Evolutionary conservation across 352 stramenopile genomes (phyloP), one percentile per base, ranked within the genome.

Genomic region (Blastocystis sp.): DNA sequence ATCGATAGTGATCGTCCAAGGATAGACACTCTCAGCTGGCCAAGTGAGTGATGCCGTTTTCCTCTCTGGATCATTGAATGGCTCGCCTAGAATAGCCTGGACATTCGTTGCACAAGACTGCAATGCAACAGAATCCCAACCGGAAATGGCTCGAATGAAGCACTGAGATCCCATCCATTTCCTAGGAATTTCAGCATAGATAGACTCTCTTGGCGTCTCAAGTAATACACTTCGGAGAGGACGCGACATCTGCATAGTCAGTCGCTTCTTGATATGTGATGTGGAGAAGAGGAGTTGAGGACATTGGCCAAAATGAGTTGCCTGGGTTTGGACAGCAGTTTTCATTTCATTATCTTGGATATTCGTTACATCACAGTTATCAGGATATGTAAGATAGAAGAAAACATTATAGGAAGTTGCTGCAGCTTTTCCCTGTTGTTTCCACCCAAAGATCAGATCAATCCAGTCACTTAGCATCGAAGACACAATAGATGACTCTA

Each of bases 381-480:
- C 96, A 91, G 98, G 96, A 90, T 98, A 99, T 20, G 95, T 98
- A 34, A 98, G 91, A 64, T 98, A 97, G 87, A 98, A 98, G 90
- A 98, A 99, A 7, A 99, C 94, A 91, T 99, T 99, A 87, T 97
- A 93, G 0, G 94, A 94, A 63, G 97, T 93, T 20, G 98, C 94
- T 0, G 96, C 96, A 34, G 95, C 93, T 9, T 92, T 69, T 1
- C 97, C 97, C 90, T 97, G 95, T 90, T 98, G 96, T 90, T 98
- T 98, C 91, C 93, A 97, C 4, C 97, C 97, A 91, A 99, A 99
- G 29, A 99, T 98, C 20, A 99, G 93, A 91, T 99, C 97, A 75
- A 99, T 94, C 97, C 97, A 99, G 80, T 97, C 92, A 90, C 98
- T 94, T 37, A 99, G 90, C 91, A 98, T 94, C 4, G 93, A 91